Evolutionary conservation across 2,329 filamentous ascomycete species (phyloP), one percentile per base, ranked within the genome.

Genomic region (Cercospora beticola): DNA sequence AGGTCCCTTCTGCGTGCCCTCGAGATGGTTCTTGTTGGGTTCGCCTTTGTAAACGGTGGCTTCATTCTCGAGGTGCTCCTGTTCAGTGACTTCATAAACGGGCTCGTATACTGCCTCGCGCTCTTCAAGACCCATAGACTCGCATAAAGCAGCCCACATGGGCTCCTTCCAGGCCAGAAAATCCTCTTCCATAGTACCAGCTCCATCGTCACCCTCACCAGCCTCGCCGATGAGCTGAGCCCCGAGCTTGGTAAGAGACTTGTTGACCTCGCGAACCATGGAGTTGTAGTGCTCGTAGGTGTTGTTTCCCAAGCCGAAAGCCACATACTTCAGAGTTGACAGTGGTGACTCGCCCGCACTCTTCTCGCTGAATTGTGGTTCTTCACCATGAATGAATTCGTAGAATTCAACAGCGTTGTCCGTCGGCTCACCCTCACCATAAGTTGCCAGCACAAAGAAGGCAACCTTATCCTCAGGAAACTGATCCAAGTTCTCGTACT

Each of bases 231-330:
- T 92, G 74, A 93, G 88, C 77, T 89, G 86, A 12, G 92, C 95
- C 70, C 95, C 95, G 21, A 97, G 86, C 77, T 92, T 94, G 77
- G 89, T 86, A 68, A 99, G 84, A 70, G 89, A 89, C 79, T 91
- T 89, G 82, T 95, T 89, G 67, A 98, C 90, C 72, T 94, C 92
- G 80, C 94, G 93, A 69, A 99, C 94, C 93, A 99, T 97, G 63
- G 91, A 91, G 84, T 99, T 99, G 86, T 97, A 99, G 85, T 99
- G 95, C 80, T 99, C 95, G 80, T 99, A 99, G 30, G 95, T 98
- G 85, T 98, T 99, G 86, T 99, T 99, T 74, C 95, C 95, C 46
- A 99, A 89, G 77, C 95, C 95, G 77, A 99, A 99, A 67, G 93
- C 88, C 77, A 99, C 93, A 78, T 94, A 99, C 80, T 94, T 94